Evolutionary conservation across 305 asterid genomes (phyloP).

Genomic region (Solanum hybrid): DNA sequence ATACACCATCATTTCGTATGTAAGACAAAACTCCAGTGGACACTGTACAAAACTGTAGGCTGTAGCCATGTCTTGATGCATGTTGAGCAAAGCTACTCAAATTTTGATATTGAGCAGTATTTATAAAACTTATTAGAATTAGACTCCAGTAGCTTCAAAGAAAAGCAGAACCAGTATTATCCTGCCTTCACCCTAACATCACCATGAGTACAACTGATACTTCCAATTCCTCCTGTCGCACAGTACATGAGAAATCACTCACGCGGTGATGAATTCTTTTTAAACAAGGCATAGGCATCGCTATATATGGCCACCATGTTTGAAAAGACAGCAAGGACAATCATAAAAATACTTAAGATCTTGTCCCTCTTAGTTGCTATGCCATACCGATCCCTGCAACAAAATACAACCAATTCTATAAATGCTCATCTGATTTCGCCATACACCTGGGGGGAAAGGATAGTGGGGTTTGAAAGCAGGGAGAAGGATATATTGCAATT

Average conservation of each 20-base stretch:
- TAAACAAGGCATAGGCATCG: conserved; percentile 62
- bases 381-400: conserved; percentile 64
- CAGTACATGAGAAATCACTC: conserved; percentile 24
- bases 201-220: conserved; percentile 8
- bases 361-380: conserved; percentile 57
- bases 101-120: conserved; percentile 26
- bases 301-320: conserved; percentile 72
- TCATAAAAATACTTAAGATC: conserved; percentile 46
- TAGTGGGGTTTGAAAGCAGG: neutral
- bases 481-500: neutral
- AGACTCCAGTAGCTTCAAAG: neutral
- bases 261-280: conserved; percentile 50
- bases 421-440: neutral
- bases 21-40: neutral
- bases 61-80: conserved; percentile 8
- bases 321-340: conserved; percentile 64
- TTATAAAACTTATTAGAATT: neutral
- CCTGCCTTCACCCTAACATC: conserved; percentile 12
- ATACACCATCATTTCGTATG: neutral
- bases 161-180: neutral
- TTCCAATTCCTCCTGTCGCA: neutral
- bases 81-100: conserved; percentile 29
- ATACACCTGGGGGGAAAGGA: neutral
- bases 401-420: conserved; percentile 2
- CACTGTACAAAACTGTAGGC: neutral